Conservation (phyloP, 768 basidiomycete genomes). For the Tulasnella sp. region DNA sequence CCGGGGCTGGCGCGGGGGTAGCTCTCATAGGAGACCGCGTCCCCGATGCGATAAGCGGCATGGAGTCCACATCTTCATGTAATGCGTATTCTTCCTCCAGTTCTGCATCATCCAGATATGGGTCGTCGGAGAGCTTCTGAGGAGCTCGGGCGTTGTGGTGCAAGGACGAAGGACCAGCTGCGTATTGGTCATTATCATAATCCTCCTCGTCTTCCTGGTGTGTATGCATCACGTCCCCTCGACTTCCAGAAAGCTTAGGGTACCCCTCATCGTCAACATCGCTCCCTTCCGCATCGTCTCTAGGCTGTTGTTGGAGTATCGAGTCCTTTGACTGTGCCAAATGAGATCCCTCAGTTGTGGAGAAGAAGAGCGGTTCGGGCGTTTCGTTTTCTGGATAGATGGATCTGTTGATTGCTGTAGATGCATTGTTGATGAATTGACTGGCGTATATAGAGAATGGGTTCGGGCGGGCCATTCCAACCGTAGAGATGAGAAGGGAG, state of each 20-base stretch:
- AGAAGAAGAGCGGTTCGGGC: conserved; percentile 63
- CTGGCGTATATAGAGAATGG: conserved; percentile 73
- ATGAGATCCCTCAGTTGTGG: conserved; percentile 61
- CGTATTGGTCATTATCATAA: conserved; percentile 64
- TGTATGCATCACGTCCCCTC: conserved; percentile 25
- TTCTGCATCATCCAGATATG: conserved; percentile 15
- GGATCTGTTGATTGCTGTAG: conserved; percentile 38
- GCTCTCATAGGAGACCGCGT: neutral
- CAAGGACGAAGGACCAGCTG: conserved; percentile 30
- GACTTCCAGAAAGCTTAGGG: conserved; percentile 49
- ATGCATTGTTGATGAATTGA: conserved; percentile 58
- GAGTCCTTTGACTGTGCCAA: conserved; percentile 61
- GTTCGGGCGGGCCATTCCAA: conserved; percentile 7
- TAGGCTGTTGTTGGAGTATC: neutral
- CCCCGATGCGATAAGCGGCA: conserved; percentile 10
- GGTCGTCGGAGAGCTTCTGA: conserved; percentile 11
- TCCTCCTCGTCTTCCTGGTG: conserved; percentile 39
- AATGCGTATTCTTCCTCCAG: conserved; percentile 12
- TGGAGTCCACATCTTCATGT: conserved; percentile 11
- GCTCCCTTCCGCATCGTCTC: conserved; percentile 13
- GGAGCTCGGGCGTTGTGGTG: neutral
- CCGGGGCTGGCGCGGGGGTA: conserved; percentile 3
- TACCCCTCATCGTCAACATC: conserved; percentile 20
- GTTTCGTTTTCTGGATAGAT: conserved; percentile 30
- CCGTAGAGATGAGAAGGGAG: neutral